phyloP scores from a whole-genome alignment of 108 stramenopile species.

The Parmales sp. region DNA sequence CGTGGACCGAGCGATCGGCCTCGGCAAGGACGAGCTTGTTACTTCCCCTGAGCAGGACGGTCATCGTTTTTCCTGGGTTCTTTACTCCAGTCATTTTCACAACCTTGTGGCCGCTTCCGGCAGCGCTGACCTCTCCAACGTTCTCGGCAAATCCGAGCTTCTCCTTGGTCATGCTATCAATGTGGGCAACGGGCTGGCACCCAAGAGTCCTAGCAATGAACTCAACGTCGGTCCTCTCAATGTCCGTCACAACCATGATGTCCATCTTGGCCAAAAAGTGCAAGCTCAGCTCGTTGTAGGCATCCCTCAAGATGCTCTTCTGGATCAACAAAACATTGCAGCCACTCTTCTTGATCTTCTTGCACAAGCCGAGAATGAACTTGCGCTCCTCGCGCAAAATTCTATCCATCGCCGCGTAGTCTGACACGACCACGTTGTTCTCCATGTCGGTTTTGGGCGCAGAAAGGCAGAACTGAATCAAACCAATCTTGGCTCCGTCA shows the following conservation, averaged over 20 bases:
- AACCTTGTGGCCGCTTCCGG: conserved; percentile 82
- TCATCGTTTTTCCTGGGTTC: conserved; percentile 79
- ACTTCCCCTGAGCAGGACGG: conserved; percentile 89
- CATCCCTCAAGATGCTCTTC: conserved; percentile 95
- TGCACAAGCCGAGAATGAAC: conserved; percentile 86
- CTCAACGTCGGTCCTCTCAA: conserved; percentile 89
- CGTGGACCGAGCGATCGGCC: conserved; percentile 94
- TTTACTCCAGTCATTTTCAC: conserved; percentile 92
- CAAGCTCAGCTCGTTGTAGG: conserved; percentile 95
- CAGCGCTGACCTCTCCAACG: conserved; percentile 85
- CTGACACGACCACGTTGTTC: conserved; percentile 94
- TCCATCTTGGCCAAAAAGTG: conserved; percentile 99
- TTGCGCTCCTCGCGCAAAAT: conserved; percentile 95
- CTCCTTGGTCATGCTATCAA: conserved; percentile 76
- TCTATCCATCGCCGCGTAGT: conserved; percentile 99
- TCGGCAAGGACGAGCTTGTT: conserved; percentile 96
- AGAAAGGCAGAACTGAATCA: conserved; percentile 93
- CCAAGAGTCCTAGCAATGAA: conserved; percentile 91
- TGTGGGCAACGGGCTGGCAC: conserved; percentile 88
- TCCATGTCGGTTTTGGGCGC: conserved; percentile 99
- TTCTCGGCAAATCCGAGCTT: conserved; percentile 78
- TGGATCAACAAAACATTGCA: conserved; percentile 96
- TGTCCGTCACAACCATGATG: conserved; percentile 95
- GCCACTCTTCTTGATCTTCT: conserved; percentile 94
- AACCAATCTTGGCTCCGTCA: conserved; percentile 88